Base-by-base conservation (phyloP, 2,329 filamentous ascomycete genomes). In the Emmonsia crescens region DNA sequence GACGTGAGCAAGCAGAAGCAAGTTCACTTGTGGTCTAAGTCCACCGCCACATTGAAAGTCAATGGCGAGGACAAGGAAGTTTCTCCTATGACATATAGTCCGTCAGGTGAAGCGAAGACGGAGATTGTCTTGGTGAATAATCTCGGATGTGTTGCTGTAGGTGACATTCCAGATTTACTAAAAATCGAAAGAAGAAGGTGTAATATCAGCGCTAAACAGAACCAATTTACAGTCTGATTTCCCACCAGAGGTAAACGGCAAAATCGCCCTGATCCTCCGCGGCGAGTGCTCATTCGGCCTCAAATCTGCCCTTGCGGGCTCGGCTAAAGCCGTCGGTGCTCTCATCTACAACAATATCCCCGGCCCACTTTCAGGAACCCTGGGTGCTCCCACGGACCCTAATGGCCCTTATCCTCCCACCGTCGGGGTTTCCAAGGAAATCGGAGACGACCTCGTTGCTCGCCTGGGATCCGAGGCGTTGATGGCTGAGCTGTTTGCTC, bases 331-430 rank as follows among this genome's bases (percentile, higher is more conserved):
- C 5, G 73, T 83, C 3, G 89, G 85, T 1, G 87, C 86, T 0
- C 75, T 94, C 16, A 79, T 94, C 57, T 92, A 89, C 76, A 91
- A 93, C 77, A 87, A 86, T 66, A 84, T 84, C 2, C 75, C 80
- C 0, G 88, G 84, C 1, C 72, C 76, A 3, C 74, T 91, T 0
- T 79, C 81, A 58, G 89, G 89, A 48, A 92, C 89, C 0, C 78
- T 94, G 3, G 88, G 86, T 12, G 78, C 76, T 0, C 85, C 86
- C 0, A 61, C 62, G 12, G 68, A 84, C 59, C 83, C 76, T 1
- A 71, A 76, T 33, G 77, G 77, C 2, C 69, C 76, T 3, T 84
- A 90, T 67, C 78, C 89, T 5, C 84, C 89, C 0, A 89, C 85
- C 0, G 85, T 91, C 62, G 86, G 86, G 1, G 76, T 93, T 29